phyloP scores from a whole-genome alignment of 2,329 filamentous ascomycete species.

The Xylariaceae sp. region DNA sequence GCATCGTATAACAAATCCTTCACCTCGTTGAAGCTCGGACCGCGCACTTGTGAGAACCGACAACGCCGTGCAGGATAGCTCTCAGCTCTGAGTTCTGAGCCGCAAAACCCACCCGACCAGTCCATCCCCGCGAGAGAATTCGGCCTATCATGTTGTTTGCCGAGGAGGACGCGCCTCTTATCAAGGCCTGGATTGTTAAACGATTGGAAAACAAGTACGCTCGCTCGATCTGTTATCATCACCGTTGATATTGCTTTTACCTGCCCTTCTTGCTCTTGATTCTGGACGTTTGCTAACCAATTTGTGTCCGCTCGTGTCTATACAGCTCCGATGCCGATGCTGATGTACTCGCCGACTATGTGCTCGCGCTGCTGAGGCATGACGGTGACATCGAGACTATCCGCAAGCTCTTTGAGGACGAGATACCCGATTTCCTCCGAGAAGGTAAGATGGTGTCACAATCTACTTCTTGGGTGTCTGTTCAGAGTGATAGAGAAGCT shows the following conservation, averaged over 20 bases:
- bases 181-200: slow-evolving; percentile 75
- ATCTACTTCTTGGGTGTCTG: background rate
- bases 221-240: background rate
- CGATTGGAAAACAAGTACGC: slow-evolving; percentile 69
- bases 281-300: slow-evolving; percentile 7
- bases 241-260: background rate
- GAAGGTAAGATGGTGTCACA: slow-evolving; percentile 44
- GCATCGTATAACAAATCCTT: background rate
- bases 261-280: background rate
- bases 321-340: slow-evolving; percentile 70
- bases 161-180: slow-evolving; percentile 54
- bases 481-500: background rate
- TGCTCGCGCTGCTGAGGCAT: slow-evolving; percentile 69
- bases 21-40: background rate
- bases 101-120: background rate
- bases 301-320: slow-evolving; percentile 5
- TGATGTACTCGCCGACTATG: slow-evolving; percentile 78
- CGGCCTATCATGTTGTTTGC: slow-evolving; percentile 52
- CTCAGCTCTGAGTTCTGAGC: background rate
- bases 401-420: slow-evolving; percentile 61
- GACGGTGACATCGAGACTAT: slow-evolving; percentile 62
- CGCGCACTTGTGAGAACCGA: background rate
- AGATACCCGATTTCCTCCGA: slow-evolving; percentile 70
- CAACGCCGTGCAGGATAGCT: background rate
- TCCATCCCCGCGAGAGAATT: background rate